Evolutionary conservation across 805 yeast genomes (phyloP).

Genomic region (Starmerella cellae): DNA sequence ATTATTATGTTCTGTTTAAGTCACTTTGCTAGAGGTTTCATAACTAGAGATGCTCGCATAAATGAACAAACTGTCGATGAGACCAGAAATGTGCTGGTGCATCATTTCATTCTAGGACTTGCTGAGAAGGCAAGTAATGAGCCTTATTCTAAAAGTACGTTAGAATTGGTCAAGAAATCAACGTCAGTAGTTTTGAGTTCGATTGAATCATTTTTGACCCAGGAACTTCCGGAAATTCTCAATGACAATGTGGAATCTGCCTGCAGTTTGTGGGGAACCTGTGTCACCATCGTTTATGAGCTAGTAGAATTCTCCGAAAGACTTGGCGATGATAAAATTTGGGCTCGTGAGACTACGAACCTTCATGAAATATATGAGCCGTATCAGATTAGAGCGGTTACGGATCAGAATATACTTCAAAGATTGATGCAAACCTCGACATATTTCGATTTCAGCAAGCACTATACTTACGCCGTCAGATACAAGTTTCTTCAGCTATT

Average conservation of each 20-base stretch:
- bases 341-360: background rate
- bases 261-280: background rate
- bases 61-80: background rate
- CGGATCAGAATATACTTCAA: background rate
- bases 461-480: background rate
- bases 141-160: background rate
- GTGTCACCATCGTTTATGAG: background rate
- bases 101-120: background rate
- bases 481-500: background rate
- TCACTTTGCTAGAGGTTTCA: background rate
- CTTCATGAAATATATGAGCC: background rate
- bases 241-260: background rate
- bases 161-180: background rate
- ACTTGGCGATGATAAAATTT: background rate
- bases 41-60: background rate
- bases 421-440: background rate
- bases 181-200: background rate
- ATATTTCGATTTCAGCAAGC: background rate
- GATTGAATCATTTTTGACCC: background rate
- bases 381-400: background rate
- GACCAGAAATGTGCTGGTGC: background rate
- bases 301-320: background rate
- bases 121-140: background rate
- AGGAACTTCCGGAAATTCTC: background rate
- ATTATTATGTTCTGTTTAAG: background rate